Conservation (phyloP, 768 basidiomycete genomes). For the Floccularia luteovirens region DNA sequence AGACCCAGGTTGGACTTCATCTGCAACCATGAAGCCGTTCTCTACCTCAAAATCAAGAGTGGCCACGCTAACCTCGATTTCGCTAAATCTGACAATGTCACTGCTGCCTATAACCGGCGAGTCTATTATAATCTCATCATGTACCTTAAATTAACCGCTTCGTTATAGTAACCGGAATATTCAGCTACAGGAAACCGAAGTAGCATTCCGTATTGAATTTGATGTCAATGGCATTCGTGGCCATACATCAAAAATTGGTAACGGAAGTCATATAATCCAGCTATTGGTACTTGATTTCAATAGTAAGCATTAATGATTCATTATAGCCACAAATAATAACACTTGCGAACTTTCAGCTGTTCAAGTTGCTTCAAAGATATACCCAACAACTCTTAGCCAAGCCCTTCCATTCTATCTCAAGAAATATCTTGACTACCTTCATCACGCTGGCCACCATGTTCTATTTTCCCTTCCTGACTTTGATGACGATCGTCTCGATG, state of each 20-base stretch:
- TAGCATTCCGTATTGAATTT: conserved; percentile 5
- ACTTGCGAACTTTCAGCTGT: conserved; percentile 2
- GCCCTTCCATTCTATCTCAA: conserved; percentile 9
- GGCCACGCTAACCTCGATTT: conserved; percentile 11
- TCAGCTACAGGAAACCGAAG: neutral
- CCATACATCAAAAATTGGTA: neutral
- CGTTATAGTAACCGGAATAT: neutral
- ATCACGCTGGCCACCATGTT: conserved; percentile 12
- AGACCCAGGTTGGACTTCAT: conserved; percentile 13
- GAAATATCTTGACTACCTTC: conserved; percentile 12
- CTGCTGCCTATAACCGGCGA: conserved; percentile 3
- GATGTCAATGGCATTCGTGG: conserved; percentile 1
- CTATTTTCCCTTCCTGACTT: conserved; percentile 15
- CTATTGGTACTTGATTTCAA: conserved; percentile 7
- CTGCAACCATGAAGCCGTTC: conserved; percentile 14
- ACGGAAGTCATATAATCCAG: conserved; percentile 4
- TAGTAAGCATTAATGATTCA: conserved; percentile 4
- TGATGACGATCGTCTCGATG: conserved; percentile 8
- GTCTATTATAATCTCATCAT: neutral
- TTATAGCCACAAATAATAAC: neutral
- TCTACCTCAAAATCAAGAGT: conserved; percentile 8
- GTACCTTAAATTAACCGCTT: too few relatives aligned
- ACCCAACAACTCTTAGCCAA: conserved; percentile 3
- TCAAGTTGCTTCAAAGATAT: conserved; percentile 5
- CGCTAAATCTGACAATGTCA: conserved; percentile 4